Evolutionary conservation across 2,329 filamentous ascomycete species (phyloP).

Genomic region (Verticillium isaacii): DNA sequence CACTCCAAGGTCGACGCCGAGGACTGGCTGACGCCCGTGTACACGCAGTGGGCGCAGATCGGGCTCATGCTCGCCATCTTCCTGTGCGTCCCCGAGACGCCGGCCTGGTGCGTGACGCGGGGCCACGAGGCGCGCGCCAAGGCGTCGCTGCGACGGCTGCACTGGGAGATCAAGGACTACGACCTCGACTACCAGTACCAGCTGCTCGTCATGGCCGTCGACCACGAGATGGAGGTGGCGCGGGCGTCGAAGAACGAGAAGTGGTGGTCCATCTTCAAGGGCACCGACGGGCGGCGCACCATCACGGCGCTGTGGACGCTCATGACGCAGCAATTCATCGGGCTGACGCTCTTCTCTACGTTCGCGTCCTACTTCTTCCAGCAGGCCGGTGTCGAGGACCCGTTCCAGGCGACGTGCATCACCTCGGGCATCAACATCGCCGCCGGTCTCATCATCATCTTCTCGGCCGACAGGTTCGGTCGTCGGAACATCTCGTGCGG

Average conservation of each 20-base stretch:
- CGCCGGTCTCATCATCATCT: constrained; percentile 10
- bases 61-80: constrained; percentile 34
- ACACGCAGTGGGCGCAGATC: constrained; percentile 39
- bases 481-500: constrained; percentile 12
- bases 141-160: constrained; percentile 13
- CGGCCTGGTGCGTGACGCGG: constrained; percentile 29
- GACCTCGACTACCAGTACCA: constrained; percentile 22
- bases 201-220: constrained; percentile 14
- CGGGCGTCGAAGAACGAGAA: constrained; percentile 12
- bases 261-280: constrained; percentile 24
- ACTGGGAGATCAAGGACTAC: constrained; percentile 20
- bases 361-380: constrained; percentile 26
- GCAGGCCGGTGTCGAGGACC: constrained; percentile 22
- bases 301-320: constrained; percentile 22
- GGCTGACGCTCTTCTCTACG: constrained; percentile 15
- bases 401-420: constrained; percentile 18
- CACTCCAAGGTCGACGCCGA: constrained; percentile 23
- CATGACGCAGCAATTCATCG: constrained; percentile 16
- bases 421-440: constrained; percentile 16
- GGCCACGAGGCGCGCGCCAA: constrained; percentile 15
- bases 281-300: constrained; percentile 22
- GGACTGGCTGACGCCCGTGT: constrained; percentile 33
- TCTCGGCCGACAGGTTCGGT: constrained; percentile 13
- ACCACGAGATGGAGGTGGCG: constrained; percentile 17
- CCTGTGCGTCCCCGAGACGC: constrained; percentile 30